phyloP scores from a whole-genome alignment of 2,329 filamentous ascomycete genomes.

The Aspergillus piperis region DNA sequence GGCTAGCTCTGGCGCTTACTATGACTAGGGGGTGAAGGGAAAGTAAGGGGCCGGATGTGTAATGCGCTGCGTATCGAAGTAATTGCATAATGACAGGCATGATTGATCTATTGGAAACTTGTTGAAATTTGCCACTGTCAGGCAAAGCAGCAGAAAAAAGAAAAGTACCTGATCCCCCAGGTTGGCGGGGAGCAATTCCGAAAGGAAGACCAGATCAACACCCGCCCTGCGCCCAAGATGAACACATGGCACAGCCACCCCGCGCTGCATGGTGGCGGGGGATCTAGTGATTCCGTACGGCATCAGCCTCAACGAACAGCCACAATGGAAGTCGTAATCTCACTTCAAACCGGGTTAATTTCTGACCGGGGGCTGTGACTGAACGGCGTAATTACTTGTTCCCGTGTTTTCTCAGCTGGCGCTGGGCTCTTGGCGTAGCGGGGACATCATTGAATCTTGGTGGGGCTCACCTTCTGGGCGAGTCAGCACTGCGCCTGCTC shows the following conservation, averaged over 20 bases:
- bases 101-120: neutral
- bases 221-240: neutral
- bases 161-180: neutral
- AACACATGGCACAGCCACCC: conserved; percentile 11
- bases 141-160: neutral
- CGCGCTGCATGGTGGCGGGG: conserved; percentile 3
- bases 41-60: neutral
- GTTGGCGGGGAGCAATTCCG: conserved; percentile 1
- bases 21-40: neutral
- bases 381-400: conserved; percentile 1
- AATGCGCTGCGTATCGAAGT: neutral
- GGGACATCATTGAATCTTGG: conserved; percentile 14
- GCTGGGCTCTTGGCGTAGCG: conserved; percentile 3
- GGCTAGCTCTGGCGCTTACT: neutral
- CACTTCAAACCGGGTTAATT: neutral
- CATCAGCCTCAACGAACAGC: neutral
- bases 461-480: conserved; percentile 5
- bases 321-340: neutral
- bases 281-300: neutral
- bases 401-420: conserved; percentile 5
- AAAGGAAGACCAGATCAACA: neutral
- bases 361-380: neutral
- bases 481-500: conserved; percentile 12
- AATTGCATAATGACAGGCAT: neutral
- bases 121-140: neutral